Evolutionary conservation across 805 yeast species (phyloP).

Genomic region (Torulaspora franciscae): DNA sequence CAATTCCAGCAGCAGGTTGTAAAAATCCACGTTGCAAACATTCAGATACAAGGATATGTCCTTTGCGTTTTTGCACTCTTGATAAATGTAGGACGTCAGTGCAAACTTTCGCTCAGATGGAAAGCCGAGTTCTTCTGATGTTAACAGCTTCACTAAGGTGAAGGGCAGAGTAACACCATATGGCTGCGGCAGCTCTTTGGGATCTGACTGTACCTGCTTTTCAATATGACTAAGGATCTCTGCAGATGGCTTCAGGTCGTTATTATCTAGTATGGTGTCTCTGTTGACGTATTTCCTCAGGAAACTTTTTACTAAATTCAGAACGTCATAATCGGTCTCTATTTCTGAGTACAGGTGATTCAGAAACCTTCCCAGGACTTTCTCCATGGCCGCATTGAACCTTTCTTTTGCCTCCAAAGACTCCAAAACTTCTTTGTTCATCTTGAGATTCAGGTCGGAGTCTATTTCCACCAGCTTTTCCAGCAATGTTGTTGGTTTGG

Average conservation of each 20-base stretch:
- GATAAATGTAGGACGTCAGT: constrained; percentile 26
- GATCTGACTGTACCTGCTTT: constrained; percentile 6
- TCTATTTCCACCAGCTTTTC: neutral
- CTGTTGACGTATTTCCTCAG: constrained; percentile 14
- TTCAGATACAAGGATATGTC: constrained; percentile 30
- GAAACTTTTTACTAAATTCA: constrained; percentile 14
- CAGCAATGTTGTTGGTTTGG: neutral
- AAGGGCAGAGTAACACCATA: constrained; percentile 28
- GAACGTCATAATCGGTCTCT: constrained; percentile 27
- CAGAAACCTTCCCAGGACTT: constrained; percentile 23
- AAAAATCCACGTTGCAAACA: constrained; percentile 31
- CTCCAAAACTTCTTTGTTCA: constrained; percentile 12
- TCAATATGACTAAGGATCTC: constrained; percentile 21
- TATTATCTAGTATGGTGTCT: constrained; percentile 13
- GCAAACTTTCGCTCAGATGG: constrained; percentile 28
- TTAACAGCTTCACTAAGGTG: constrained; percentile 20
- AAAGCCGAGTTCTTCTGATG: constrained; percentile 13
- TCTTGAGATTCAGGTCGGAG: constrained; percentile 1
- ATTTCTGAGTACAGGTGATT: constrained; percentile 10
- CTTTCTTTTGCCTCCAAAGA: constrained; percentile 23
- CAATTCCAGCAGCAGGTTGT: constrained; percentile 28
- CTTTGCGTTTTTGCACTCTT: constrained; percentile 25
- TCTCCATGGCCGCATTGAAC: constrained; percentile 22
- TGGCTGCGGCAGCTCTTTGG: constrained; percentile 27
- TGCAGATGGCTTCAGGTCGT: constrained; percentile 8